Percentiles rank a stretch among this genome's conserved stretches.
phyloP scores from a whole-genome alignment of 2,329 filamentous ascomycete species.

The Diaporthe citri region DNA sequence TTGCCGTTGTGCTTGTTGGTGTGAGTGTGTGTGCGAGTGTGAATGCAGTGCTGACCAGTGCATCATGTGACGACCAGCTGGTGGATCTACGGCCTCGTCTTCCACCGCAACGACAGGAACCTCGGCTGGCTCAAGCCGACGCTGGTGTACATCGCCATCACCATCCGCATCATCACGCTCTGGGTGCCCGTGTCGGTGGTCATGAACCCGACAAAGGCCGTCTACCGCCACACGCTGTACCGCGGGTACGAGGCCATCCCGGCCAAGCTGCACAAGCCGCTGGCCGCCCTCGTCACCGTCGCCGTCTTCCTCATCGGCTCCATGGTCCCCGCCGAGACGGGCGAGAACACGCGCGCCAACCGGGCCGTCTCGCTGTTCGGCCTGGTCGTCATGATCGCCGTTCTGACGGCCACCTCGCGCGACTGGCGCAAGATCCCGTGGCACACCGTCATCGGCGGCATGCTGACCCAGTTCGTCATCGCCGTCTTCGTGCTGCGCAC shows the following conservation, averaged over 20 bases:
- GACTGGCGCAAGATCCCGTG: conserved; percentile 75
- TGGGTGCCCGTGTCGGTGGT: conserved; percentile 77
- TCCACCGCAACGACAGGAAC: conserved; percentile 74
- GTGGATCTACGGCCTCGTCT: conserved; percentile 82
- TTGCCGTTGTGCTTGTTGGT: background rate
- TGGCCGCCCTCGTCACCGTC: conserved; percentile 74
- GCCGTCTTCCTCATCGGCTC: conserved; percentile 82
- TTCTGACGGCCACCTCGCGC: conserved; percentile 78
- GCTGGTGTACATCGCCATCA: conserved; percentile 81
- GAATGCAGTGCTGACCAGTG: conserved; percentile 36
- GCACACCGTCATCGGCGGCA: conserved; percentile 89
- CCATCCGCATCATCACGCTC: conserved; percentile 79
- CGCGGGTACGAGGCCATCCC: conserved; percentile 74
- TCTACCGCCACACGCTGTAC: conserved; percentile 76
- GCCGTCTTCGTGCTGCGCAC: conserved; percentile 91
- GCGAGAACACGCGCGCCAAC: conserved; percentile 83
- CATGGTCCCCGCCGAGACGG: conserved; percentile 78
- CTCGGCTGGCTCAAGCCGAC: conserved; percentile 89
- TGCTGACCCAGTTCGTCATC: conserved; percentile 89
- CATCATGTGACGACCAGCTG: conserved; percentile 62
- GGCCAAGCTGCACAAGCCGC: conserved; percentile 71
- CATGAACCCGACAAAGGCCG: conserved; percentile 73
- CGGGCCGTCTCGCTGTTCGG: conserved; percentile 87
- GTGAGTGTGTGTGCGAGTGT: background rate
- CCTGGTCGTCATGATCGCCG: conserved; percentile 75